A percentile compares a stretch with the other conserved stretches of the same genome.
Conservation (phyloP, 1,139 yeast species). For the Hansenula sp. region DNA sequence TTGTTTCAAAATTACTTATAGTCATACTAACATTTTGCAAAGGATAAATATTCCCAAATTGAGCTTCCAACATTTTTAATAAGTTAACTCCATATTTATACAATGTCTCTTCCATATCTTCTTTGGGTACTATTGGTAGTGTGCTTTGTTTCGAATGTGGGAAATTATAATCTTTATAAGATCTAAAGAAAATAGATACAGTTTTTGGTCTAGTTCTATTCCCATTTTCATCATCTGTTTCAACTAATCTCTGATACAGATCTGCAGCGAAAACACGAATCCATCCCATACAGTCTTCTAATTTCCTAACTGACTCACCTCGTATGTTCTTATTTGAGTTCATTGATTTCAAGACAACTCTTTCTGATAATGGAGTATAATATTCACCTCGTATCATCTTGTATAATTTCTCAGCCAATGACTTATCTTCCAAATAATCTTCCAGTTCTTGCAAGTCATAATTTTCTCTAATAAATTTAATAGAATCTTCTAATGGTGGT, state of each 20-base stretch:
- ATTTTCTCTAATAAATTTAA: slow-evolving; percentile 38
- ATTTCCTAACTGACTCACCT: slow-evolving; percentile 45
- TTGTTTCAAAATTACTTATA: slow-evolving; percentile 48
- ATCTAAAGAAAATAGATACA: slow-evolving; percentile 34
- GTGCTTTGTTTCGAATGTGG: slow-evolving; percentile 43
- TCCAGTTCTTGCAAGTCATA: slow-evolving; percentile 29
- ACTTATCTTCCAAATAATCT: slow-evolving; percentile 36
- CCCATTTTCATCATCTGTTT: slow-evolving; percentile 61
- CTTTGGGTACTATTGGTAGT: slow-evolving; percentile 30
- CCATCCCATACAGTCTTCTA: slow-evolving; percentile 73
- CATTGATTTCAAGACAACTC: slow-evolving; percentile 79
- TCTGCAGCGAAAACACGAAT: slow-evolving; percentile 80
- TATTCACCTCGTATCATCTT: slow-evolving; percentile 63
- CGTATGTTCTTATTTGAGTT: slow-evolving; percentile 79
- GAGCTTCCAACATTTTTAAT: slow-evolving; percentile 35
- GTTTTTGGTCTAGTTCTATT: slow-evolving; percentile 46
- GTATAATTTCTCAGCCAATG: slow-evolving; percentile 46
- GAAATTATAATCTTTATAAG: slow-evolving; percentile 14
- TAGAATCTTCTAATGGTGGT: slow-evolving; percentile 38
- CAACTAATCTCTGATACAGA: slow-evolving; percentile 62
- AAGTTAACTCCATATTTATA: slow-evolving; percentile 35
- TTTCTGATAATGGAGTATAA: slow-evolving; percentile 45
- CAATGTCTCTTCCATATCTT: slow-evolving; percentile 34
- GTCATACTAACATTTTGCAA: slow-evolving; percentile 45
- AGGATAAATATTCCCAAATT: slow-evolving; percentile 37